phyloP scores from a whole-genome alignment of 2,329 filamentous ascomycete species.

The Penicillium sumatraense region DNA sequence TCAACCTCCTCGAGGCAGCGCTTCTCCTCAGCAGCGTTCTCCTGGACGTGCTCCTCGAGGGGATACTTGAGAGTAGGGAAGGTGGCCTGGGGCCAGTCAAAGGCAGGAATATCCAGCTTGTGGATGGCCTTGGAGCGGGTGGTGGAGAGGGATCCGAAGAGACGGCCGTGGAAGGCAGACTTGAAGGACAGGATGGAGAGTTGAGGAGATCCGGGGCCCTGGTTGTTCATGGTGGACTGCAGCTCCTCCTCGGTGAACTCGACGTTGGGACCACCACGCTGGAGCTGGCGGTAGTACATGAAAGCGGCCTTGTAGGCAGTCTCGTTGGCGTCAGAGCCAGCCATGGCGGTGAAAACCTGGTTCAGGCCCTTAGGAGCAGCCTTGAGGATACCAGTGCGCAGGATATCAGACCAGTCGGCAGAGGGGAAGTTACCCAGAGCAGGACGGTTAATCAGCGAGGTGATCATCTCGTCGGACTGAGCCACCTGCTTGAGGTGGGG shows the following conservation, averaged over 20 bases:
- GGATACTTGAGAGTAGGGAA: slow-evolving; percentile 89
- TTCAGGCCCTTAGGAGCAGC: slow-evolving; percentile 81
- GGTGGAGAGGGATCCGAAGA: slow-evolving; percentile 85
- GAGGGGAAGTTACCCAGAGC: slow-evolving; percentile 91
- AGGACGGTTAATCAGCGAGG: slow-evolving; percentile 82
- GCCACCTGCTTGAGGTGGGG: slow-evolving; percentile 72
- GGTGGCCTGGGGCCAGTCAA: slow-evolving; percentile 90
- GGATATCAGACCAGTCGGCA: slow-evolving; percentile 78
- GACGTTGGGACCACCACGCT: slow-evolving; percentile 76
- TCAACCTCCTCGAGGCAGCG: slow-evolving; percentile 83
- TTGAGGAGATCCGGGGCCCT: slow-evolving; percentile 75
- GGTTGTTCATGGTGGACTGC: slow-evolving; percentile 76
- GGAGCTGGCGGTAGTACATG: slow-evolving; percentile 83
- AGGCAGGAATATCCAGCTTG: slow-evolving; percentile 92
- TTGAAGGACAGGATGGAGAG: slow-evolving; percentile 89
- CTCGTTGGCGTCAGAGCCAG: slow-evolving; percentile 92
- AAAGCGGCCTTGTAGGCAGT: slow-evolving; percentile 94
- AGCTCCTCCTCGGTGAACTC: slow-evolving; percentile 83
- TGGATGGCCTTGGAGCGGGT: slow-evolving; percentile 93
- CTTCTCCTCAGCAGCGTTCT: slow-evolving; percentile 82
- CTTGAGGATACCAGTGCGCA: slow-evolving; percentile 78
- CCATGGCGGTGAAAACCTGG: slow-evolving; percentile 89
- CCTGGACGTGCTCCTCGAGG: slow-evolving; percentile 75
- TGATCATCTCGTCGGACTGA: slow-evolving; percentile 76
- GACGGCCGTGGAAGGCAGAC: slow-evolving; percentile 84